phyloP scores from a whole-genome alignment of 2,329 filamentous ascomycete species.

The Monascus ruber region DNA sequence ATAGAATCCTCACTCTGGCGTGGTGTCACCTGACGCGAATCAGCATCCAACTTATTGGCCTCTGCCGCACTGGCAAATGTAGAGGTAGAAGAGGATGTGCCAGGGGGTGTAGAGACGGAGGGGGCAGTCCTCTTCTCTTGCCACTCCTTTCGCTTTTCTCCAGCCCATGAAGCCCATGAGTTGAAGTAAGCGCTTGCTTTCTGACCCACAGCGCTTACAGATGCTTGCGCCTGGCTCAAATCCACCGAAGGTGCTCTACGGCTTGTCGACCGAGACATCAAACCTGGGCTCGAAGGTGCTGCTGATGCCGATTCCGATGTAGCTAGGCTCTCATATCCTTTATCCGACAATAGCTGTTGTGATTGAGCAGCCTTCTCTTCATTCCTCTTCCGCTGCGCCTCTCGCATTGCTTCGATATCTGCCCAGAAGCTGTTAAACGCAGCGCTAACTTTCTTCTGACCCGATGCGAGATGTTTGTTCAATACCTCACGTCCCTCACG shows the following conservation, averaged over 20 bases:
- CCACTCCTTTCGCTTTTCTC: slow-evolving; percentile 37
- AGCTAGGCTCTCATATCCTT: slow-evolving; percentile 12
- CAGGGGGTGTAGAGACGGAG: slow-evolving; percentile 9
- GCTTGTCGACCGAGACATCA: slow-evolving; percentile 17
- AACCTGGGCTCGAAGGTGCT: slow-evolving; percentile 5
- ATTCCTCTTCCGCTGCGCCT: slow-evolving; percentile 52
- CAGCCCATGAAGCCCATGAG: slow-evolving; percentile 53
- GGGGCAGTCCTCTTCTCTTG: slow-evolving; percentile 25
- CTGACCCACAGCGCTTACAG: slow-evolving; percentile 42
- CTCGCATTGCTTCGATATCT: slow-evolving; percentile 73
- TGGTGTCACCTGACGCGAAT: slow-evolving; percentile 18
- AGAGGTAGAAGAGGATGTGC: slow-evolving; percentile 12
- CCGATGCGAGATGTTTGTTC: slow-evolving; percentile 78
- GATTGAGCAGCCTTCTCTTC: slow-evolving; percentile 22
- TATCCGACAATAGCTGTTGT: slow-evolving; percentile 20
- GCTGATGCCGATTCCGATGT: slow-evolving; percentile 13
- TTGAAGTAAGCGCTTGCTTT: slow-evolving; percentile 52
- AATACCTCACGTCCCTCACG: slow-evolving; percentile 73
- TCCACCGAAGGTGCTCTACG: slow-evolving; percentile 34
- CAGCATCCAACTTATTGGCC: slow-evolving; percentile 16
- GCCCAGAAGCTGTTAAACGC: slow-evolving; percentile 83
- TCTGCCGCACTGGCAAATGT: slow-evolving; percentile 15
- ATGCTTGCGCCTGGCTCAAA: slow-evolving; percentile 43
- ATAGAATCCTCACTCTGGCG: slow-evolving; percentile 17
- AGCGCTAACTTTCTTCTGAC: slow-evolving; percentile 74